Evolutionary conservation across 2,329 filamentous ascomycete species (phyloP).

Genomic region (Fusarium setosum): DNA sequence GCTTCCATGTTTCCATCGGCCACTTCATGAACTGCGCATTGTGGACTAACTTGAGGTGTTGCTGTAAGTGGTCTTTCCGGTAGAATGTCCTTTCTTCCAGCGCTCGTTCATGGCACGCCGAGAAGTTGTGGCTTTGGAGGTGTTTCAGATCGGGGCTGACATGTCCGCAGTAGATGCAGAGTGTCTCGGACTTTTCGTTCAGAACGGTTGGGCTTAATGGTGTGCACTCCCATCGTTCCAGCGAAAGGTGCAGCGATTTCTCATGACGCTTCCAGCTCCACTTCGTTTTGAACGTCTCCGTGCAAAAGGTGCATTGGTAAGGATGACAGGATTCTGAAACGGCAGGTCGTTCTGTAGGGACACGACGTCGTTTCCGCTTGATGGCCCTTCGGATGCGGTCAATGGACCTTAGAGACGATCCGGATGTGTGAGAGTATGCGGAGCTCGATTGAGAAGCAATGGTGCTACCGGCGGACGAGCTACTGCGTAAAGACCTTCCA

Average conservation of each 20-base stretch:
- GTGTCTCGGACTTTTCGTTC: slow-evolving; percentile 53
- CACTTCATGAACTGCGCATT: slow-evolving; percentile 22
- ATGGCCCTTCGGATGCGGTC: neutral
- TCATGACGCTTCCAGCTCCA: slow-evolving; percentile 62
- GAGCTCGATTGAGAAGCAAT: neutral
- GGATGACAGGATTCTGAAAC: slow-evolving; percentile 34
- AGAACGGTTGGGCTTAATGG: slow-evolving; percentile 48
- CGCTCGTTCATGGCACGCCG: slow-evolving; percentile 60
- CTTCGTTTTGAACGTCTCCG: slow-evolving; percentile 55
- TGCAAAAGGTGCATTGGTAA: slow-evolving; percentile 57
- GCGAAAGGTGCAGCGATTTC: slow-evolving; percentile 48
- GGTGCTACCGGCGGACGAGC: neutral
- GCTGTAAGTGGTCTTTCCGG: slow-evolving; percentile 53
- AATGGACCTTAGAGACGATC: neutral
- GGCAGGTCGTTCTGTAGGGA: neutral
- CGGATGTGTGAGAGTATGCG: neutral
- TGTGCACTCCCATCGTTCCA: slow-evolving; percentile 56
- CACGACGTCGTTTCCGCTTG: neutral
- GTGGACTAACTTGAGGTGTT: slow-evolving; percentile 46
- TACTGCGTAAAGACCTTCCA: neutral
- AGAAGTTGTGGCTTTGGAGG: slow-evolving; percentile 47
- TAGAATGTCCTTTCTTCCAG: slow-evolving; percentile 55
- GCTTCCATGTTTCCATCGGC: slow-evolving; percentile 57
- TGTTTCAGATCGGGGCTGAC: slow-evolving; percentile 44
- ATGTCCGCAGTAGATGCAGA: slow-evolving; percentile 45